Evolutionary conservation across 352 stramenopile species (phyloP).

Genomic region (Hyaloperonospora brassicae): DNA sequence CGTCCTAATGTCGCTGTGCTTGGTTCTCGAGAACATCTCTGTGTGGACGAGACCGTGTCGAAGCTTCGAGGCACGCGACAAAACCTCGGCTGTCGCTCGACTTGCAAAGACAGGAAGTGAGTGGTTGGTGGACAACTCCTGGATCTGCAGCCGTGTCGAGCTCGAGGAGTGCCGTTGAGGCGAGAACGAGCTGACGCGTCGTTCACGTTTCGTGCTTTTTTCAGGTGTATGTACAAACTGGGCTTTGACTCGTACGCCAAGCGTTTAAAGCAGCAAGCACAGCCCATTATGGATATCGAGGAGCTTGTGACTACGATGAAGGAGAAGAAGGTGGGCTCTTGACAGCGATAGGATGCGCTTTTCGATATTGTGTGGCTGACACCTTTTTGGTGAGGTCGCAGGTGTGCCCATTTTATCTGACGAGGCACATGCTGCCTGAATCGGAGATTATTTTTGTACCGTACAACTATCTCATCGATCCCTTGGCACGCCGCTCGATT

Average conservation of each 20-base stretch:
- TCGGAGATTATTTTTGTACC: constrained; percentile 97
- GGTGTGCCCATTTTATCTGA: constrained; percentile 98
- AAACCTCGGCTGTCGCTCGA: constrained; percentile 79
- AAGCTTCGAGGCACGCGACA: constrained; percentile 78
- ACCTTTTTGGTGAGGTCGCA: constrained; percentile 20
- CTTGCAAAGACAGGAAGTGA: constrained; percentile 84
- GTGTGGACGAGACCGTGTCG: constrained; percentile 91
- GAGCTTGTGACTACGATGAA: constrained; percentile 90
- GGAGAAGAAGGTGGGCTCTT: constrained; percentile 44
- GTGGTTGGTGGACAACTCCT: constrained; percentile 15
- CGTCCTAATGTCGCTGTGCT: constrained; percentile 82
- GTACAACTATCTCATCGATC: constrained; percentile 99
- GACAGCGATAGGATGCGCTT: neutral
- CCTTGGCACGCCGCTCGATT: constrained; percentile 80
- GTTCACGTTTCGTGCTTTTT: neutral
- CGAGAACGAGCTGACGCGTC: neutral
- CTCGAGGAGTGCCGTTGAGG: neutral
- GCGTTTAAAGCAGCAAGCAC: constrained; percentile 35
- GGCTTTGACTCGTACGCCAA: constrained; percentile 63
- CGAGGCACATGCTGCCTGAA: constrained; percentile 81
- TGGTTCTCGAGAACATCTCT: constrained; percentile 94
- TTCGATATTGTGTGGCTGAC: constrained; percentile 19
- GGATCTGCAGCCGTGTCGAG: neutral
- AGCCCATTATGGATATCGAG: constrained; percentile 98
- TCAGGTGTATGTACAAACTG: constrained; percentile 67